Base-by-base conservation (phyloP, 345 rosid genomes). In the Eucalyptus coolabah region DNA sequence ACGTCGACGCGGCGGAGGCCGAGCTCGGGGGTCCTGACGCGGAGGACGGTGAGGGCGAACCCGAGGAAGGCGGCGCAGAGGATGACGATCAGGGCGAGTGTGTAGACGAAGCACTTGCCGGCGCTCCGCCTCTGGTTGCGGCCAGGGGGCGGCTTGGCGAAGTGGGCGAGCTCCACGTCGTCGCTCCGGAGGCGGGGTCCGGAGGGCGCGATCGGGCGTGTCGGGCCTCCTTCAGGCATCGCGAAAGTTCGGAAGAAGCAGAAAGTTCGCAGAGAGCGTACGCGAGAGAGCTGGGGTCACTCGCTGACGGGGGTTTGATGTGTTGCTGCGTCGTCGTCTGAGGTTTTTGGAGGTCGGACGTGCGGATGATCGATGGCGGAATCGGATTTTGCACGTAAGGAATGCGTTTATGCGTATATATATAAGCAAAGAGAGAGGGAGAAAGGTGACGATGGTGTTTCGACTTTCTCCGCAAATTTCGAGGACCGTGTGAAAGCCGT, bases 31-130 rank as follows among this genome's bases (percentile, higher is more conserved):
- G 89, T 91, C 2, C 53, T 89, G 40, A 93, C 69, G 0, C 93
- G 94, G 65, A 95, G 83, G 63, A 93, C 91, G 6, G 92, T 65
- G 4, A 89, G 26, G 6, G 95, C 91, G 56, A 92, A 89, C 11
- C 91, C 88, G 23, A 96, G 87, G 26, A 87, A 67, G 32, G 89
- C 49, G 16, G 93, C 91, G 88, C 92, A 56, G 8, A 90, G 50
- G 65, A 93, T 63, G 34, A 94, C 96, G 51, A 94, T 21, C 56
- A 56, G 44, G 24, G 91, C 88, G 24, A 96, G 92, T 45, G 89
- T 18, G 59, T 94, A 94, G 1, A 95, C 93, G 9, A 93, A 86
- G 77, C 93, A 93, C 87, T 96, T 96, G 40, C 94, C 93, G 59
- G 59, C 5, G 30, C 85, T 77, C 28, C 47, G 30, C 47, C 85